These are phyloP conservation scores for Phytopythium aichiense DNA, from an alignment of 352 stramenopile genomes.

Conservation along the genomic window DNA sequence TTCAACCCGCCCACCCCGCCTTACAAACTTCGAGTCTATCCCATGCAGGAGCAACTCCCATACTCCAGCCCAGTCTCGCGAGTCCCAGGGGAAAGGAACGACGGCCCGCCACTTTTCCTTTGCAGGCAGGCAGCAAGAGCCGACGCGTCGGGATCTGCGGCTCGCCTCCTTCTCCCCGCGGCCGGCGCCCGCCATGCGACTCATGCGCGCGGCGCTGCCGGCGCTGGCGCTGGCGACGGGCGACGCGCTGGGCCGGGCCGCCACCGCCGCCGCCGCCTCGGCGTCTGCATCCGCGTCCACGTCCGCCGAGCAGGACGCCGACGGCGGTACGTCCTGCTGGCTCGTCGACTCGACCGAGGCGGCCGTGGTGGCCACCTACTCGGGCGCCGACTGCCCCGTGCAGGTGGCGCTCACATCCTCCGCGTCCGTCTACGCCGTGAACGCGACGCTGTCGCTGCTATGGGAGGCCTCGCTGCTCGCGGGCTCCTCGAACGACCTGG, in stretches of 20 bases:
- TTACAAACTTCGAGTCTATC: too few species aligned
- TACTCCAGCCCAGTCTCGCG: background rate
- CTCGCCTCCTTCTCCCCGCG: background rate
- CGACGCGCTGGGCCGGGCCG: background rate
- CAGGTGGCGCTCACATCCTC: conserved; percentile 32
- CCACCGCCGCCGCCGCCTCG: background rate
- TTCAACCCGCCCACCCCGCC: conserved; percentile 1
- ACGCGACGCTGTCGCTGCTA: conserved; percentile 38
- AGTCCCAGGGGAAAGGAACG: background rate
- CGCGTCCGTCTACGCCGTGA: conserved; percentile 21
- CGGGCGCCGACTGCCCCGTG: conserved; percentile 23
- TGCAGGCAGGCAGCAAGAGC: background rate
- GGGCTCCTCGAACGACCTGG: conserved; percentile 33
- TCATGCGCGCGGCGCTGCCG: conserved; percentile 5
- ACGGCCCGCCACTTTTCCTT: background rate
- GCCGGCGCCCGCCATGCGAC: conserved; percentile 12
- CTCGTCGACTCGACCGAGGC: conserved; percentile 23
- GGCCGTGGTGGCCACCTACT: conserved; percentile 18
- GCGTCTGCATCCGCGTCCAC: background rate
- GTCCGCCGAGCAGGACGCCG: background rate
- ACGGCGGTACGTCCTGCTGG: conserved; percentile 28
- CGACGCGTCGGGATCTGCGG: background rate
- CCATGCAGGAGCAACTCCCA: too few species aligned
- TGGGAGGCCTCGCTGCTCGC: conserved; percentile 32
- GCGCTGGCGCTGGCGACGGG: conserved; percentile 8